phyloP scores from a whole-genome alignment of 164 flowering plant species.

The Vitis cinerea region DNA sequence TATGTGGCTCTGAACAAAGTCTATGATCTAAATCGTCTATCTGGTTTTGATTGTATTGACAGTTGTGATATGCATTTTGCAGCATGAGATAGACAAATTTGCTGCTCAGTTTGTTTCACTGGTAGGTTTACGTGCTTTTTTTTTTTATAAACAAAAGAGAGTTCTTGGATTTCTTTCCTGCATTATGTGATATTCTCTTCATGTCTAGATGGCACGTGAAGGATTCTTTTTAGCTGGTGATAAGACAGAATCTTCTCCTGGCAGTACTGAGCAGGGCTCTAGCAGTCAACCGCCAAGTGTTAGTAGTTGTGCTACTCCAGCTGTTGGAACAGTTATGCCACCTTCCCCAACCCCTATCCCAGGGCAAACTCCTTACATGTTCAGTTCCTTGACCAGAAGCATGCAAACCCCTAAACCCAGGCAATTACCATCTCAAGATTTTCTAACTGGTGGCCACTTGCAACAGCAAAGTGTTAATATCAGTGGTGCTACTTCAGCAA shows the following conservation, averaged over 20 bases:
- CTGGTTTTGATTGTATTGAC: not conserved
- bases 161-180: not conserved
- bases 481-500: not conserved
- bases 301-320: not conserved
- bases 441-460: not conserved
- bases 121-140: conserved; percentile 14
- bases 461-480: not conserved
- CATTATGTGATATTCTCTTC: not conserved
- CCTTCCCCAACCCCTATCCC: not conserved
- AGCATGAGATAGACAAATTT: conserved; percentile 19
- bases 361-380: not conserved
- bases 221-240: conserved; percentile 12
- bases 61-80: conserved; percentile 14
- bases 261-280: not conserved
- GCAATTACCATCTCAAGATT: conserved; percentile 1
- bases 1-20: not conserved
- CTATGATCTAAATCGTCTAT: not conserved
- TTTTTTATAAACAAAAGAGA: not conserved
- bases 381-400: conserved; percentile 3
- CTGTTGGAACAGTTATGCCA: not conserved
- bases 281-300: conserved; percentile 10
- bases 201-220: conserved; percentile 23
- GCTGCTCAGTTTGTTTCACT: conserved; percentile 23
- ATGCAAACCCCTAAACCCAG: conserved; percentile 3
- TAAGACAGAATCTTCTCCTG: conserved; percentile 6